Evolutionary conservation across 352 stramenopile species (phyloP).

Genomic region (Pythium insidiosum): DNA sequence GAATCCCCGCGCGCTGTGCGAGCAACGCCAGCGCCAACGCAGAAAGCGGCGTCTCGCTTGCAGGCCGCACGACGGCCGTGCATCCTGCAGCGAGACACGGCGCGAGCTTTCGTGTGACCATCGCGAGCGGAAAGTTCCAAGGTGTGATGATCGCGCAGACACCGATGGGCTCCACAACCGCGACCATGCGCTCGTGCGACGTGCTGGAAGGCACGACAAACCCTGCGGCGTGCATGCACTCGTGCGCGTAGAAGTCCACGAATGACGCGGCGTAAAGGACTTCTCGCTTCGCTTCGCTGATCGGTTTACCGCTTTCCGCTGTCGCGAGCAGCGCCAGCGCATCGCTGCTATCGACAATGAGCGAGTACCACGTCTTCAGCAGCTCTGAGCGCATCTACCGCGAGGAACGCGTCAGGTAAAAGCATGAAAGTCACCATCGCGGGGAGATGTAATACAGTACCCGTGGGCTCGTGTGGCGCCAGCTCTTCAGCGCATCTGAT

Average conservation of each 20-base stretch:
- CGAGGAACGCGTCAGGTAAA: background rate
- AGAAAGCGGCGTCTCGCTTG: conserved; percentile 94
- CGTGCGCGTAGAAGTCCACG: conserved; percentile 95
- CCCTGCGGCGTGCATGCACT: conserved; percentile 86
- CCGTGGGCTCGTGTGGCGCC: conserved; percentile 46
- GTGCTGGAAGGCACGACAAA: conserved; percentile 63
- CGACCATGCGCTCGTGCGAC: conserved; percentile 57
- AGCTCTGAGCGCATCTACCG: conserved; percentile 34
- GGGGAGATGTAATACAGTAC: conserved; percentile 22
- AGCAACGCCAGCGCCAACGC: conserved; percentile 90
- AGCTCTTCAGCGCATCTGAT: conserved; percentile 46
- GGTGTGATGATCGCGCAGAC: conserved; percentile 94
- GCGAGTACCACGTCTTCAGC: conserved; percentile 70
- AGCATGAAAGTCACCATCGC: too few relatives aligned
- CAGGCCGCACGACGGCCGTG: conserved; percentile 94
- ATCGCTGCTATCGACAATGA: conserved; percentile 45
- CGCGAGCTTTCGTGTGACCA: conserved; percentile 97
- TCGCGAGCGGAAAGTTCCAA: conserved; percentile 98
- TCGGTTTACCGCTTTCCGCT: conserved; percentile 96
- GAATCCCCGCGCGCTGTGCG: conserved; percentile 79
- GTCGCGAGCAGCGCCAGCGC: conserved; percentile 91
- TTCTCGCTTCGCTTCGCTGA: conserved; percentile 91
- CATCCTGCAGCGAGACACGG: conserved; percentile 93
- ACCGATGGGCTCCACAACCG: conserved; percentile 89
- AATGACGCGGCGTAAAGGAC: conserved; percentile 92